Evolutionary conservation across 2,329 filamentous ascomycete species (phyloP), one percentile per base, ranked within the genome.

Genomic region (Escovopsis sp.): DNA sequence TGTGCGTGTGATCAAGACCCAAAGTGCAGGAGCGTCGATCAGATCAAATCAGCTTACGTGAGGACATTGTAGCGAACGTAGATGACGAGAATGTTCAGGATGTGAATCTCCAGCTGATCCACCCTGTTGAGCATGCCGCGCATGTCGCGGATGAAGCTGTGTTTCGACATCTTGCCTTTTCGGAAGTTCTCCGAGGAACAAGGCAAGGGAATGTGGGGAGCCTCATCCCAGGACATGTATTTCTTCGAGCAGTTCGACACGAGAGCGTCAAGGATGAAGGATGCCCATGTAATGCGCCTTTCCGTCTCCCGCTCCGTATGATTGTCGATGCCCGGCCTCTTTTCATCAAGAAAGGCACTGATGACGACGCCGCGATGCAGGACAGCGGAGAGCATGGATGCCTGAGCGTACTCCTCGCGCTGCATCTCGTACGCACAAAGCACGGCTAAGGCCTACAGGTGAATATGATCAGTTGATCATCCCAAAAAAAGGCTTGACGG

Each of bases 221-320:
- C 37, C 31, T 50, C 41, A 10, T 47, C 46, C 30, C 43, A 53
- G 39, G 47, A 50, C 34, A 47, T 40, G 24, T 53, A 50, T 37
- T 49, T 48, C 15, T 47, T 45, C 4, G 50, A 45, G 9, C 50
- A 50, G 20, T 46, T 49, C 8, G 48, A 47, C 4, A 48, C 41
- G 15, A 51, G 45, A 7, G 44, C 37, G 30, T 53, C 51, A 10
- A 52, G 39, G 29, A 49, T 44, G n/a, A 48, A 53, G 39, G 47
- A 51, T 6, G 50, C 48, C 51, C 51, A 53, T 2, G 52, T 47
- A n/a, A 53, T 43, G 5, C 51, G 43, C 12, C 47, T 47, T 16
- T 52, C 46, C 9, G 43, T 44, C 15, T 52, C 50, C 24, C 48
- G 36, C 16, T 47, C 41, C 20, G 43, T 45, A 37, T 7, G 46